Evolutionary conservation across 2,329 filamentous ascomycete species (phyloP).

Genomic region (Penicillium verrucosum): DNA sequence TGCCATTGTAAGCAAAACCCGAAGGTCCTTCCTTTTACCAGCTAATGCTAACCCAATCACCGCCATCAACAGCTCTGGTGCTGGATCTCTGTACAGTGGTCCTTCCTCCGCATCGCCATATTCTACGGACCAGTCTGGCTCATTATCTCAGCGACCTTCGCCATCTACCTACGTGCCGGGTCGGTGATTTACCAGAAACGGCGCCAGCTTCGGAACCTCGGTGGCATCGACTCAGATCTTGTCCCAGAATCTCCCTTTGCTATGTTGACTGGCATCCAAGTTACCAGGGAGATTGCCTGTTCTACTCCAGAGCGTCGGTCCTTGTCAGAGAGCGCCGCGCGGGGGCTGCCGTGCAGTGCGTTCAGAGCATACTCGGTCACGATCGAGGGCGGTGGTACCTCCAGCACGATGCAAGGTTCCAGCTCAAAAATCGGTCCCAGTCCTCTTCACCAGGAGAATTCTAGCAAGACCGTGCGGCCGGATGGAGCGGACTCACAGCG

Average conservation of each 20-base stretch:
- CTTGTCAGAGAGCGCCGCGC: conserved; percentile 1
- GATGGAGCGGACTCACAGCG: conserved; percentile 12
- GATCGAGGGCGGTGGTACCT: conserved; percentile 25
- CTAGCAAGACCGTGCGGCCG: background rate
- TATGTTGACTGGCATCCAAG: conserved; percentile 63
- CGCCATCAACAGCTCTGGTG: conserved; percentile 67
- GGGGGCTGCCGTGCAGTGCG: background rate
- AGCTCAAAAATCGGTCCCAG: background rate
- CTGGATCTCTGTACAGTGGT: conserved; percentile 67
- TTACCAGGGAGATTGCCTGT: conserved; percentile 53
- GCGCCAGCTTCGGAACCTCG: conserved; percentile 58
- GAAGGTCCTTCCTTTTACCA: background rate
- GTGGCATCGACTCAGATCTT: conserved; percentile 43
- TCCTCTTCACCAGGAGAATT: conserved; percentile 1
- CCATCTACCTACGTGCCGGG: conserved; percentile 43
- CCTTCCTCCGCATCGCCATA: conserved; percentile 67
- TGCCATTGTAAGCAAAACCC: conserved; percentile 53
- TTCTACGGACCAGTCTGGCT: conserved; percentile 61
- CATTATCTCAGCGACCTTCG: conserved; percentile 39
- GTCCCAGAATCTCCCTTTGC: conserved; percentile 43
- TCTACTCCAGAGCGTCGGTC: conserved; percentile 9
- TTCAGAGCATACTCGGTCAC: conserved; percentile 34
- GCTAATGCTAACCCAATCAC: background rate
- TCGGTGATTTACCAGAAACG: conserved; percentile 52
- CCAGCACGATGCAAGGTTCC: background rate